phyloP scores from a whole-genome alignment of 1,284 basidiomycete species.

The Sporisorium sorghi region DNA sequence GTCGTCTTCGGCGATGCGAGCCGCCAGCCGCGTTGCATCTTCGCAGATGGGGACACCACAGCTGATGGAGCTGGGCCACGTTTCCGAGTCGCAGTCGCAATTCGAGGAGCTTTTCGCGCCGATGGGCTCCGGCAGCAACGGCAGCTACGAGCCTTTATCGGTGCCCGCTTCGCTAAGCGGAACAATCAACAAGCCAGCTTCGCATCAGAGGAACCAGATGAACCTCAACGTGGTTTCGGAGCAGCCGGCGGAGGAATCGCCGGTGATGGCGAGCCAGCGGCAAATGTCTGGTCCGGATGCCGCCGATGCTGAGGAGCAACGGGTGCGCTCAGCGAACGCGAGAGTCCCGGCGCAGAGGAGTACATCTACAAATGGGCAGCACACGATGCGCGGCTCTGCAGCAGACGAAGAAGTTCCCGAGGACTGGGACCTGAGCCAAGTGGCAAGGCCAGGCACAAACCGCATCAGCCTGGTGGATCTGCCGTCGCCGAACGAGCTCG shows the following conservation, averaged over 20 bases:
- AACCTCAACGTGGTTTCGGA: conserved; percentile 47
- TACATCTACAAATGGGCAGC: neutral
- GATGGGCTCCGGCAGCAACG: neutral
- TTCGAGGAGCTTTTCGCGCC: conserved; percentile 50
- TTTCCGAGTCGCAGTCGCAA: conserved; percentile 36
- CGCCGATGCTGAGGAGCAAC: neutral
- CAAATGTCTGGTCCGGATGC: conserved; percentile 11
- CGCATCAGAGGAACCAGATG: conserved; percentile 50
- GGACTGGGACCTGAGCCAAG: conserved; percentile 44
- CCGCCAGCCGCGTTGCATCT: conserved; percentile 28
- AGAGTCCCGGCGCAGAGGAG: neutral
- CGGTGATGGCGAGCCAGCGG: conserved; percentile 26
- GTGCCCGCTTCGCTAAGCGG: conserved; percentile 12
- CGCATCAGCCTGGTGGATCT: conserved; percentile 47
- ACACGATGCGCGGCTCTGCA: neutral
- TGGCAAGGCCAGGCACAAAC: conserved; percentile 33
- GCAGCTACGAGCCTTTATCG: conserved; percentile 13
- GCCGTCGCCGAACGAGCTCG: conserved; percentile 44
- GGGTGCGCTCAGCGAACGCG: neutral
- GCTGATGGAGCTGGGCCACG: conserved; percentile 37
- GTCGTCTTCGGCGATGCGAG: conserved; percentile 38
- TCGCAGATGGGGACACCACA: conserved; percentile 42
- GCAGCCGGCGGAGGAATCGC: conserved; percentile 47
- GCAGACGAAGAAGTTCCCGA: conserved; percentile 41
- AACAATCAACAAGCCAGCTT: conserved; percentile 42